A percentile compares a stretch with the other conserved stretches of the same genome.
Evolutionary conservation across 176 grass and related monocot genomes (phyloP).

Genomic region (Leersia perrieri): DNA sequence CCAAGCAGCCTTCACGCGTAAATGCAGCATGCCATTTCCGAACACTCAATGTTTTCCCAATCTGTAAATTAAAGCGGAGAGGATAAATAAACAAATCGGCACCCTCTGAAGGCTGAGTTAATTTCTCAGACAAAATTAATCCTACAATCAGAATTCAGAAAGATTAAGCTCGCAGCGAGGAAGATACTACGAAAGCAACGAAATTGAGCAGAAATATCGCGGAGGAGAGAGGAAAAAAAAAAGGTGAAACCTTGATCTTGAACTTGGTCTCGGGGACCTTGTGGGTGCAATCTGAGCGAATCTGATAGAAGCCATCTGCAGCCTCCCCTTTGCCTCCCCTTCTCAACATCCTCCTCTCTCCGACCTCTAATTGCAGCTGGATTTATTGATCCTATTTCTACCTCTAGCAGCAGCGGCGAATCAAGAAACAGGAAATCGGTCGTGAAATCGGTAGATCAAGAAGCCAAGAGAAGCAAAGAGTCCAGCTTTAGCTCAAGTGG

Average conservation of each 20-base stretch:
- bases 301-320: slow-evolving; percentile 54
- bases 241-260: slow-evolving; percentile 68
- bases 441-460: neutral
- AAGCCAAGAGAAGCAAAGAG: neutral
- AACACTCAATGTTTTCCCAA: slow-evolving; percentile 81
- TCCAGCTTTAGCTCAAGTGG: neutral
- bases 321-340: slow-evolving; percentile 42
- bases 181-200: neutral
- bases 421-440: neutral
- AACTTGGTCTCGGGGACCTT: slow-evolving; percentile 79
- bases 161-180: neutral
- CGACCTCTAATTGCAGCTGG: neutral
- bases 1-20: slow-evolving; percentile 56
- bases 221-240: neutral
- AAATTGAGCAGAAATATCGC: neutral
- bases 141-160: too few species aligned
- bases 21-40: slow-evolving; percentile 89
- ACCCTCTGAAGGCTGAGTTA: neutral
- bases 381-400: neutral
- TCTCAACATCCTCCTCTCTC: slow-evolving; percentile 26
- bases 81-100: neutral
- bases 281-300: slow-evolving; percentile 61
- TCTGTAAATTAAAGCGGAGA: slow-evolving; percentile 32
- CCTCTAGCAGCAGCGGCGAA: neutral
- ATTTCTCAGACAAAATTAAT: neutral